These are phyloP conservation scores for Antrodiella citrinella DNA, from an alignment of 768 basidiomycete genomes.

Conservation along the genomic window DNA sequence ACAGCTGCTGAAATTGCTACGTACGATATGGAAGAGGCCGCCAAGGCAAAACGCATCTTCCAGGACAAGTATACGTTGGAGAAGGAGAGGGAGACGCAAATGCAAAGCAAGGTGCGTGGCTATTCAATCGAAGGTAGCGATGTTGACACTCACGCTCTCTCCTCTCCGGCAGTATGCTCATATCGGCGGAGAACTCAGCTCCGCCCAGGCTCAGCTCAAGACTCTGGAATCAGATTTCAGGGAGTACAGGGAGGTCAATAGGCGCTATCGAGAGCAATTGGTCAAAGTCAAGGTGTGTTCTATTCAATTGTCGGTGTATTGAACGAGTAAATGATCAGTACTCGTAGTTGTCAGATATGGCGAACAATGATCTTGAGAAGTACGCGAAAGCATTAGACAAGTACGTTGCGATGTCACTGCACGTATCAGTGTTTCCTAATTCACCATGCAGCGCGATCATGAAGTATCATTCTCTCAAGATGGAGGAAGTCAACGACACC, in stretches of 20 bases:
- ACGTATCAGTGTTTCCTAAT: not conserved
- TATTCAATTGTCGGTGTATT: not conserved
- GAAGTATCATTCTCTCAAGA: slow-evolving; percentile 95
- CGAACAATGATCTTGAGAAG: slow-evolving; percentile 94
- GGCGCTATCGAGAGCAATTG: slow-evolving; percentile 82
- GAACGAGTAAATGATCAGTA: not conserved
- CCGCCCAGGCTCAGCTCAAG: slow-evolving; percentile 58
- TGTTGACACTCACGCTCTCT: not conserved
- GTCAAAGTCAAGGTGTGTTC: slow-evolving; percentile 82
- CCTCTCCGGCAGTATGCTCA: slow-evolving; percentile 53
- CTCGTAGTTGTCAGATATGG: slow-evolving; percentile 89
- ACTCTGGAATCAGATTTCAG: slow-evolving; percentile 61
- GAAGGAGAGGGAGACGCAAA: slow-evolving; percentile 62
- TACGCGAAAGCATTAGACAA: slow-evolving; percentile 96
- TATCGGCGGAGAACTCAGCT: slow-evolving; percentile 75
- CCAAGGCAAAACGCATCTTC: slow-evolving; percentile 77
- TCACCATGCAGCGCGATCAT: slow-evolving; percentile 83
- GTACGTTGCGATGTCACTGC: slow-evolving; percentile 30
- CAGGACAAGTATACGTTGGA: slow-evolving; percentile 68
- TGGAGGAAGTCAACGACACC: slow-evolving; percentile 99
- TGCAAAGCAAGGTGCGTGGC: slow-evolving; percentile 62
- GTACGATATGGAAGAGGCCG: slow-evolving; percentile 80
- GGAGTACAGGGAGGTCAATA: slow-evolving; percentile 84
- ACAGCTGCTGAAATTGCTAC: slow-evolving; percentile 66
- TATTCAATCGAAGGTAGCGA: no score